Base-by-base conservation (phyloP, 169 alveolate genomes). In the Miamiensis avidus region DNA sequence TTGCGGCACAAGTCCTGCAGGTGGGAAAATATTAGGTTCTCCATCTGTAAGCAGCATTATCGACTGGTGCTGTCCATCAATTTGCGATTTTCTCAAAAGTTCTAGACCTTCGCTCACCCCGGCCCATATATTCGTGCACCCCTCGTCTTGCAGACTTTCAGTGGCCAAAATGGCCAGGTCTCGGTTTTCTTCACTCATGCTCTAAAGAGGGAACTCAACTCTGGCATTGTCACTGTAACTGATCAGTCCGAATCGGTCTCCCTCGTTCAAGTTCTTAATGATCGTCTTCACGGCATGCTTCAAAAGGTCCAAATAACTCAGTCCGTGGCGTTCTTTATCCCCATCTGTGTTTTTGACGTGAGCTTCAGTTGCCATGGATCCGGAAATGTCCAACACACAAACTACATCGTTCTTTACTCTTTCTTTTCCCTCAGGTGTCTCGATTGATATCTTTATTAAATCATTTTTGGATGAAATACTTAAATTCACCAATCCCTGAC, bases 371-470 rank as follows among this genome's bases (percentile, higher is more conserved):
- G 74, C 31, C 84, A 79, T 79, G 20, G 84, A 79, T 15, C 84
- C 84, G 29, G 84, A 79, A 64, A 79, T 74, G 73, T 79, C 84
- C 27, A 79, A 34, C n/a, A 79, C 84, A 31, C 84, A 79, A 49
- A 69, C 34, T 34, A 79, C 65, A 79, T 79, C 84, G 31, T 33
- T 49, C 16, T 31, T 15, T 27, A 69, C 31, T 29, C 82, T 69
- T 30, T 79, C 0, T 4, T 6, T 0, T 31, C 77, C 76, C 26
- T 79, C 30, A 65, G 84, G 84, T 28, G 74, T 49, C 30, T 64
- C 31, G 26, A 79, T 49, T 28, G 65, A 34, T 0, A 65, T 77
- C n/a, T 77, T 77, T 0, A 77, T 72, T 25, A 49, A 49, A 49
- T 49, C 20, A 11, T 49, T 49, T 20, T 20, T 49, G 20, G 4